Evolutionary conservation across 768 basidiomycete species (phyloP).

Genomic region (Podaxis pistillaris): DNA sequence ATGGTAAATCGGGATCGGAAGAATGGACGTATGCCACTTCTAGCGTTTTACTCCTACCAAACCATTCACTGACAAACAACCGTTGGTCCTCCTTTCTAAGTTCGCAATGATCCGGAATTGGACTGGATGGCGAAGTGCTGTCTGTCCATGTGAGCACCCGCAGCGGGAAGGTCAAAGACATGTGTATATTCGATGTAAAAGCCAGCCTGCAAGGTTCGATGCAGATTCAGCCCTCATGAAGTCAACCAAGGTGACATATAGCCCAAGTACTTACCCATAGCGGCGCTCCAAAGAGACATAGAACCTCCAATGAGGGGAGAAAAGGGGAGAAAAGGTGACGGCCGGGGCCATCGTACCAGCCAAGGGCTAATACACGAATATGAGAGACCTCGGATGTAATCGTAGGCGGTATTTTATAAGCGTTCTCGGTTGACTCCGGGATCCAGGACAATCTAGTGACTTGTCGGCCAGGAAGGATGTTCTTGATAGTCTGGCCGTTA

Average conservation of each 20-base stretch:
- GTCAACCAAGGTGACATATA: not conserved
- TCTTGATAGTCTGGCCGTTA: not conserved
- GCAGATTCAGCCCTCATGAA: not conserved
- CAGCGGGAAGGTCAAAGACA: not conserved
- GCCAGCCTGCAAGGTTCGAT: not conserved
- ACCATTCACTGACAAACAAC: not conserved
- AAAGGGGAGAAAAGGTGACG: not conserved
- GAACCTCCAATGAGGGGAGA: not conserved
- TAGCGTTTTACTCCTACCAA: not conserved
- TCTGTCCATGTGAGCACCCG: conserved; percentile 1
- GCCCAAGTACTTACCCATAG: not conserved
- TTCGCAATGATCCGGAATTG: not conserved
- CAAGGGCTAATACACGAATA: not conserved
- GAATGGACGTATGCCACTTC: not conserved
- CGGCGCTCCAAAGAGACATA: not conserved
- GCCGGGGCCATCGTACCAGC: not conserved
- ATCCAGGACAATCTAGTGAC: conserved; percentile 4
- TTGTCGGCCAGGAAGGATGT: not conserved
- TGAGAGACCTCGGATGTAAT: not conserved
- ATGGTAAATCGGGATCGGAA: not conserved
- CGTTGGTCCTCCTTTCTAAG: not conserved
- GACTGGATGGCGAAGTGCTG: not conserved
- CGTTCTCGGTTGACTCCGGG: not conserved
- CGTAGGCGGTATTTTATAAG: not conserved
- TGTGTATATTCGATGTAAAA: not conserved